Evolutionary conservation across 352 stramenopile genomes (phyloP), one percentile per base, ranked within the genome.

Genomic region (Thraustotheca clavata): DNA sequence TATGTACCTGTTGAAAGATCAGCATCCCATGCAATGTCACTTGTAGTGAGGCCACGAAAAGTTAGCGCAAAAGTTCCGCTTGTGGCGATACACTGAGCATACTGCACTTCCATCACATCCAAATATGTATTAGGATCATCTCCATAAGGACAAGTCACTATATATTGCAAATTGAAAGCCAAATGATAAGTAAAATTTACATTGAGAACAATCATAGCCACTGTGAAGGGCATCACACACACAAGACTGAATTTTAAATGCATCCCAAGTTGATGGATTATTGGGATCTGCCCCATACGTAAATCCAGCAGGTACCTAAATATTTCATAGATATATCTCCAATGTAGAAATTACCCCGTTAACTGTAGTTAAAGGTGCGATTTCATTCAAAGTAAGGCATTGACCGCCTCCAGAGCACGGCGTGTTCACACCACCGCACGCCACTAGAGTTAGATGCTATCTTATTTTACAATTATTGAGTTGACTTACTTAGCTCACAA

Each of bases 331-430:
- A 14, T 6, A 50, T 50, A 14, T 50, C 7, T 12, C 27, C 43
- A 50, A 50, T 50, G 6, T 14, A 14, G 43, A 50, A 50, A 50
- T 50, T 55, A 83, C 75, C 20, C 79, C 77, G 31, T 90, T 86
- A 39, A 90, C 61, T 0, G 67, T 72, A 1, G 77, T 67, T 3
- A 84, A 68, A 26, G 77, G 77, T 1, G 83, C 76, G 18, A 93
- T 60, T 50, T 91, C 74, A 12, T 68, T 70, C 27, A 96, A 69
- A 1, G 73, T 80, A 27, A 92, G 66, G 38, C 88, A 96, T 32
- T 77, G 73, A 0, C 86, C 88, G 43, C 91, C 85, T 18, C 76
- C 86, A 2, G 79, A 89, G 67, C 86, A 92, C 54, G 86, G 76
- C 24, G 67, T 60, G 0, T 59, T 66, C 0, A 67, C 49, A 0